A percentile compares a stretch with the other conserved stretches of the same genome.
Conservation (phyloP, 768 basidiomycete species). For the Pleurotus ostreatus region DNA sequence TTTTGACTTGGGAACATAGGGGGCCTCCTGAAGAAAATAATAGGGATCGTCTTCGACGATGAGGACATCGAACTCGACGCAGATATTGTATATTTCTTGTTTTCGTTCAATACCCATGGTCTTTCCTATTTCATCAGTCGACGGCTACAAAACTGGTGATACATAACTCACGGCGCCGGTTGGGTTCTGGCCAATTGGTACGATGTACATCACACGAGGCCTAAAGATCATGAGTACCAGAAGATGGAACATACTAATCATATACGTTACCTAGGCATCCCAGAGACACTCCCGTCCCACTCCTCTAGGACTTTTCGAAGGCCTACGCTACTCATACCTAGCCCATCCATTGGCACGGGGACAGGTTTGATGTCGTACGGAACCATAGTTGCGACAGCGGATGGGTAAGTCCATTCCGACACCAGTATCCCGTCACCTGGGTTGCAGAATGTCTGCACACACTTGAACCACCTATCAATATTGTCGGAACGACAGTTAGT, state of each 20-base stretch:
- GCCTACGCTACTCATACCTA: conserved; percentile 57
- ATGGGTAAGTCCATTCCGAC: conserved; percentile 78
- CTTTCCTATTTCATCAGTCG: conserved; percentile 21
- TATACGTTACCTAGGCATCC: conserved; percentile 44
- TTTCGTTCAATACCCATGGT: conserved; percentile 64
- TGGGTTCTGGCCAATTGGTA: conserved; percentile 85
- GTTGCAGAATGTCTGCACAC: conserved; percentile 58
- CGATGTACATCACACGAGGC: conserved; percentile 69
- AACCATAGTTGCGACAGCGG: conserved; percentile 30
- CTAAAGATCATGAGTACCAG: conserved; percentile 23
- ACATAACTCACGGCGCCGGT: conserved; percentile 55
- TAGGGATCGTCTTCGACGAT: conserved; percentile 87
- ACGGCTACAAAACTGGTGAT: neutral
- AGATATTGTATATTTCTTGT: conserved; percentile 77
- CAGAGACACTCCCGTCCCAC: conserved; percentile 62
- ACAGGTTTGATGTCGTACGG: conserved; percentile 43
- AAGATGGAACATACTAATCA: too few species aligned
- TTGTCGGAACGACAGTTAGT: neutral
- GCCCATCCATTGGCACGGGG: conserved; percentile 62
- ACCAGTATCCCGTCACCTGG: conserved; percentile 56
- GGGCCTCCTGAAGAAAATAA: conserved; percentile 63
- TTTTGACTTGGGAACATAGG: conserved; percentile 43
- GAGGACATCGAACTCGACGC: conserved; percentile 74
- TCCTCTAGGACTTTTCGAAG: conserved; percentile 54
- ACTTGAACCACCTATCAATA: conserved; percentile 42